Evolutionary conservation across 495 filamentous ascomycete genomes (phyloP).

Genomic region (Thozetella sp.): DNA sequence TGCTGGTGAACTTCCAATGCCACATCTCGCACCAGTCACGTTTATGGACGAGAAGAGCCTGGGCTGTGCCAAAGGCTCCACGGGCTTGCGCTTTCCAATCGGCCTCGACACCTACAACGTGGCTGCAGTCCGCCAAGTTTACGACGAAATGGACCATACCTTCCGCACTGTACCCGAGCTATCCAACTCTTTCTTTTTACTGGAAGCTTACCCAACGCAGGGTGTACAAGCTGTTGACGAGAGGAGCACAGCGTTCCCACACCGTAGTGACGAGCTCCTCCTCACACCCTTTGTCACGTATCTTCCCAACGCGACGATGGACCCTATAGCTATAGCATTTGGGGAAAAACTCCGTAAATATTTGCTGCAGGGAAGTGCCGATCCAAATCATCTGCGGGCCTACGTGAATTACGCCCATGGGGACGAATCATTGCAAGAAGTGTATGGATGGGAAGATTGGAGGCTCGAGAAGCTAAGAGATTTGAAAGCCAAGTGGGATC

Average conservation of each 20-base stretch:
- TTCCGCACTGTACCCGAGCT: constrained; percentile 10
- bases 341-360: constrained; percentile 24
- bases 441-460: constrained; percentile 49
- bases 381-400: constrained; percentile 26
- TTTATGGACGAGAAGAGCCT: constrained; percentile 26
- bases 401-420: constrained; percentile 63
- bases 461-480: constrained; percentile 32
- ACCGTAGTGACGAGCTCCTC: constrained; percentile 38
- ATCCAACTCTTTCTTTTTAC: constrained; percentile 42
- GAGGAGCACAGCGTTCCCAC: constrained; percentile 38
- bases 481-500: constrained; percentile 54
- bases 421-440: constrained; percentile 29
- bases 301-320: constrained; percentile 20
- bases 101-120: constrained; percentile 40
- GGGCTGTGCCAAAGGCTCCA: constrained; percentile 39
- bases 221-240: constrained; percentile 36
- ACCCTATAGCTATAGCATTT: not conserved
- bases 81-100: constrained; percentile 45
- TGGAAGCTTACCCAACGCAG: constrained; percentile 47
- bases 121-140: constrained; percentile 35
- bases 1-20: constrained; percentile 28
- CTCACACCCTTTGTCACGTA: constrained; percentile 34
- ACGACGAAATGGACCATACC: constrained; percentile 32
- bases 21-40: constrained; percentile 40
- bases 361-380: constrained; percentile 28